Base-by-base conservation (phyloP, 495 filamentous ascomycete genomes). In the Aspergillus cavernicola region DNA sequence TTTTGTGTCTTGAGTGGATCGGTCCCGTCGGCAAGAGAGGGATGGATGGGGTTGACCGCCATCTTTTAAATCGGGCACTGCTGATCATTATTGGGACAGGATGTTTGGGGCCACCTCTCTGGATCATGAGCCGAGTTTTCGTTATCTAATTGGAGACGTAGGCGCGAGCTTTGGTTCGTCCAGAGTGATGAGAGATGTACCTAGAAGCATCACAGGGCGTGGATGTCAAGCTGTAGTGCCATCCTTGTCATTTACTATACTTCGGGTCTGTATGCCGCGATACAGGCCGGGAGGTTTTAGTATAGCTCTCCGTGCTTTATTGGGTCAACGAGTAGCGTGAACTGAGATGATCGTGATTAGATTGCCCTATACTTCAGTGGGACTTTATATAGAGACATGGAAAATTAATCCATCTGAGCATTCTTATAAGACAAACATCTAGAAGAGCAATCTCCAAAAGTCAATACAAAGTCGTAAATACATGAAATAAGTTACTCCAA, bases 61-160 rank as follows among this genome's bases (percentile, higher is more conserved):
- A 50, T 39, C 46, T 50, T 50, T 50, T 43, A 39, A 50, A 50
- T 39, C 32, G 32, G 45, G 22, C 45, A 15, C 22, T 36, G 35
- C 46, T 20, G 33, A 50, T 37, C 46, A 26, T 19, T 2, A 22
- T 46, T 36, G 18, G 23, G 29, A 43, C 23, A 53, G 40, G 18
- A 46, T 46, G 2, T 19, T 28, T 9, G 24, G 9, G 24, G 35
- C 29, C 48, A n/a, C 5, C 29, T 22, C 16, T 12, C 12, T 18
- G 11, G 31, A 13, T n/a, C n/a, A 29, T 12, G 23, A 18, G 16
- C 48, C 32, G 35, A 55, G 50, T 65, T 71, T 63, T 53, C 58
- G 55, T 71, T 68, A 71, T 68, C 68, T 71, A 71, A 71, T 64
- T 51, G 43, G 56, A 36, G 36, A 39, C 32, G 45, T 53, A 51